phyloP scores from a whole-genome alignment of 1,284 basidiomycete genomes.

The Moniliella sp. region DNA sequence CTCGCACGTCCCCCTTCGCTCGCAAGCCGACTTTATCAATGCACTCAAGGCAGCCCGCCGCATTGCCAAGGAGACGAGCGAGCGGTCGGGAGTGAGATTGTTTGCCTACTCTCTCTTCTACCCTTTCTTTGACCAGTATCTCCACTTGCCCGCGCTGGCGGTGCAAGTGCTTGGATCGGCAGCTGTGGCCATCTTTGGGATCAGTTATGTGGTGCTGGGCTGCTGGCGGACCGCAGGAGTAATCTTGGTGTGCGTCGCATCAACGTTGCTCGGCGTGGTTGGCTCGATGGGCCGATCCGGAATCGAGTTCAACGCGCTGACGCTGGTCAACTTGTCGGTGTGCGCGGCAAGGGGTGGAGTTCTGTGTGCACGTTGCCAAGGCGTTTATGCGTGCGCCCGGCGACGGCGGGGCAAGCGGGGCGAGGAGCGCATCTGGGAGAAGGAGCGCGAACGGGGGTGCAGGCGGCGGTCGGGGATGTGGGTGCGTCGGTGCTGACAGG shows the following conservation, averaged over 20 bases:
- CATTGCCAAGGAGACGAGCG: constrained; percentile 57
- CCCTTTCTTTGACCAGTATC: constrained; percentile 79
- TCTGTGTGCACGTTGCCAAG: constrained; percentile 78
- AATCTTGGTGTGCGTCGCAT: constrained; percentile 59
- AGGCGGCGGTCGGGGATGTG: constrained; percentile 71
- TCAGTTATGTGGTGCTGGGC: constrained; percentile 66
- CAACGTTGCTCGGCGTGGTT: constrained; percentile 48
- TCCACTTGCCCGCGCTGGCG: constrained; percentile 44
- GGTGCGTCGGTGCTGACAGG: constrained; percentile 80
- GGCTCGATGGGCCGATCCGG: constrained; percentile 82
- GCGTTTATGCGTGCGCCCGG: constrained; percentile 76
- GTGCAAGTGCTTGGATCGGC: constrained; percentile 59
- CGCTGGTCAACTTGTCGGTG: constrained; percentile 78
- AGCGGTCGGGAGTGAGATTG: constrained; percentile 49
- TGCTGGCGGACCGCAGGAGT: constrained; percentile 77
- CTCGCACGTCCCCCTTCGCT: constrained; percentile 69
- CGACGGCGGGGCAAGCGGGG: no score
- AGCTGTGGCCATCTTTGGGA: constrained; percentile 55
- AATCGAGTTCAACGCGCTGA: constrained; percentile 79
- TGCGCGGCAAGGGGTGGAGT: constrained; percentile 88
- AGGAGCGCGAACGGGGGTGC: constrained; percentile 78
- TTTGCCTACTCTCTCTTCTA: constrained; percentile 89
- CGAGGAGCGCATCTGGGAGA: constrained; percentile 56
- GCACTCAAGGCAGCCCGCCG: constrained; percentile 66
- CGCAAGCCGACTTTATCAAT: constrained; percentile 72